Base-by-base conservation (phyloP, 2,329 filamentous ascomycete species). In the Scedosporium aurantiacum region DNA sequence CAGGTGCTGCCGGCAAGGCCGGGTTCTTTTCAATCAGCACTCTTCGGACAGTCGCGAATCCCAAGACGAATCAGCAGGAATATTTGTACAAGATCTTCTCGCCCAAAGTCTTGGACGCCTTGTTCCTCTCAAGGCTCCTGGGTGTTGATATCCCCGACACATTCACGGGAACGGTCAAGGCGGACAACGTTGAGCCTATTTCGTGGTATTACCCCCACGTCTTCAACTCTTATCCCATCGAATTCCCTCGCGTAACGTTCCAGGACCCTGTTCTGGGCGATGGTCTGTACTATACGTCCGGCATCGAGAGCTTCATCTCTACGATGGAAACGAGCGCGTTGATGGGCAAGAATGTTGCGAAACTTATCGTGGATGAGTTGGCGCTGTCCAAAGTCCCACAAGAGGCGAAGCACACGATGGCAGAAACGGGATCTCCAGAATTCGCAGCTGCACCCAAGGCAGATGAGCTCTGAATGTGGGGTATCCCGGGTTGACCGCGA, bases 241-340 rank as follows among this genome's bases (percentile, higher is more conserved):
- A 91, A 67, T 83, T 86, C n/a, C 93, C 93, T 0, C 82, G 91
- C 0, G 85, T 91, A 0, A 92, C 89, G 0, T 99, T 97, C 71
- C 91, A 97, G 66, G 88, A 94, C 63, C 83, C 87, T 2, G 77
- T 86, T 64, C 71, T 97, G 2, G 85, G 83, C 4, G 73, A 81
- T 5, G 83, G 84, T 0, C 68, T 93, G 14, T 94, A 85, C 73
- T 88, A 88, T 70, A 88, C 85, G 0, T 85, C 83, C 10, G 85
- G 84, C 2, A 95, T 97, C 52, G 93, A 97, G 75, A 88, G 88
- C 66, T 97, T 99, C 71, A 95, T 97, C 66, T 94, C 89, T 8
- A 96, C 91, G 0, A 97, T 99, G 94, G 94, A 99, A 78, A 97
- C 94, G 5, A 96, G 87, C 71, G 89, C 90, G 1, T 74, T 97